A percentile compares a stretch with the other conserved stretches of the same genome.
Evolutionary conservation across 2,329 filamentous ascomycete genomes (phyloP).

Genomic region (Podosphaera fusca): DNA sequence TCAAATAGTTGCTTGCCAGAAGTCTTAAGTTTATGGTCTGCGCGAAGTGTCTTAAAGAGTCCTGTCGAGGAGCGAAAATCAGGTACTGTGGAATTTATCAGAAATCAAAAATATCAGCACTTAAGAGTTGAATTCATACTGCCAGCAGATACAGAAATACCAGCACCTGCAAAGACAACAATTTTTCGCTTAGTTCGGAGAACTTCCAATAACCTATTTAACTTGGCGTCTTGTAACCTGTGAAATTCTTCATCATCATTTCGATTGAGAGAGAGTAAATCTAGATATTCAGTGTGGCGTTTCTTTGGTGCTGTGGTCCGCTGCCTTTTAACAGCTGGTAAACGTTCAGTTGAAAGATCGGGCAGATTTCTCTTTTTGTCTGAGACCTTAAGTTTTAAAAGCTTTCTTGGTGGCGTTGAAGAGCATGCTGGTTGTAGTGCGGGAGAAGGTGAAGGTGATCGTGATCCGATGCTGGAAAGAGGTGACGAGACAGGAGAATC

Average conservation of each 20-base stretch:
- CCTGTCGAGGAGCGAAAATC: slow-evolving; percentile 87
- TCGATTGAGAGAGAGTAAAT: slow-evolving; percentile 33
- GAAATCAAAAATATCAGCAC: slow-evolving; percentile 2
- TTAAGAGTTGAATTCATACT: slow-evolving; percentile 30
- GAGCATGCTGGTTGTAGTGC: background rate
- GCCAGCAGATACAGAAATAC: slow-evolving; percentile 89
- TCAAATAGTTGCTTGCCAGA: slow-evolving; percentile 94
- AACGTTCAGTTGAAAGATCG: slow-evolving; percentile 14
- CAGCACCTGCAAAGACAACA: slow-evolving; percentile 84
- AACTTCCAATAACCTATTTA: slow-evolving; percentile 49
- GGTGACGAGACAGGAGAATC: slow-evolving; percentile 15
- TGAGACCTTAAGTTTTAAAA: slow-evolving; percentile 8
- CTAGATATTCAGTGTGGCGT: slow-evolving; percentile 61
- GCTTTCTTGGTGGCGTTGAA: slow-evolving; percentile 12
- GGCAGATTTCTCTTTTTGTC: slow-evolving; percentile 8
- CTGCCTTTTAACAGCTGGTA: slow-evolving; percentile 53
- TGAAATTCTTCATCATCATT: slow-evolving; percentile 23
- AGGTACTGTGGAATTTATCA: slow-evolving; percentile 35
- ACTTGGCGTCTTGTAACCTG: slow-evolving; percentile 32
- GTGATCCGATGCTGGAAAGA: slow-evolving; percentile 16
- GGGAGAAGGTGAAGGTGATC: slow-evolving; percentile 14
- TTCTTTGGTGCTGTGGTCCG: slow-evolving; percentile 39
- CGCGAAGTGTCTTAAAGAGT: slow-evolving; percentile 65
- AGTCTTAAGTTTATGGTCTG: slow-evolving; percentile 72
- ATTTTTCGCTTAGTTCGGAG: slow-evolving; percentile 86